A percentile compares a stretch with the other conserved stretches of the same genome.
Conservation (phyloP, 148 eudicot genomes). For the Rhododendron griersonianum region DNA sequence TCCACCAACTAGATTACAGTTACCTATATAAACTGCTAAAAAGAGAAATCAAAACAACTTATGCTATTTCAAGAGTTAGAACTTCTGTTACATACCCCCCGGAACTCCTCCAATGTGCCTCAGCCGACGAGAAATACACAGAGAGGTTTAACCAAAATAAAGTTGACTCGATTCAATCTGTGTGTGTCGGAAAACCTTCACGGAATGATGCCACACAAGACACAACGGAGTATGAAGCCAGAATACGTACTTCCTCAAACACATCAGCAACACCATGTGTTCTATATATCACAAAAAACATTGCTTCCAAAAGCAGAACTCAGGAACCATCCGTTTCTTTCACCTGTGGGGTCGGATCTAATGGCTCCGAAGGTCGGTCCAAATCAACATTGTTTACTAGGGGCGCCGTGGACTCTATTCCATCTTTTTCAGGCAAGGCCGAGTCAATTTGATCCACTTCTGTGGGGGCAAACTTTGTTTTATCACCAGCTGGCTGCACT, state of each 20-base stretch:
- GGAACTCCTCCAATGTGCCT: not conserved
- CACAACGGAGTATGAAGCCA: not conserved
- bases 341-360: constrained; percentile 15
- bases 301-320: constrained; percentile 13
- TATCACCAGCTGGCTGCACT: constrained; percentile 10
- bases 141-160: not conserved
- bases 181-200: not conserved
- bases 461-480: constrained; percentile 18
- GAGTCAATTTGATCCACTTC: constrained; percentile 16
- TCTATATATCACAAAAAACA: not conserved
- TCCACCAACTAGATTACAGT: not conserved
- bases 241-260: not conserved
- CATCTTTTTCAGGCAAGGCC: not conserved
- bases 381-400: constrained; percentile 17
- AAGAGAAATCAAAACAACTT: not conserved
- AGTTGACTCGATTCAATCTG: not conserved
- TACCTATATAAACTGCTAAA: not conserved
- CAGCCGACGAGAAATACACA: not conserved
- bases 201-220: not conserved
- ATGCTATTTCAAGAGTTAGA: not conserved
- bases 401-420: constrained; percentile 8
- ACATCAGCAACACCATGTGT: not conserved
- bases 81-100: constrained; percentile 2
- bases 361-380: constrained; percentile 10
- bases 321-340: constrained; percentile 28